These are phyloP conservation scores for Panellus pusillus DNA, from an alignment of 768 basidiomycete species.

Conservation along the genomic window DNA sequence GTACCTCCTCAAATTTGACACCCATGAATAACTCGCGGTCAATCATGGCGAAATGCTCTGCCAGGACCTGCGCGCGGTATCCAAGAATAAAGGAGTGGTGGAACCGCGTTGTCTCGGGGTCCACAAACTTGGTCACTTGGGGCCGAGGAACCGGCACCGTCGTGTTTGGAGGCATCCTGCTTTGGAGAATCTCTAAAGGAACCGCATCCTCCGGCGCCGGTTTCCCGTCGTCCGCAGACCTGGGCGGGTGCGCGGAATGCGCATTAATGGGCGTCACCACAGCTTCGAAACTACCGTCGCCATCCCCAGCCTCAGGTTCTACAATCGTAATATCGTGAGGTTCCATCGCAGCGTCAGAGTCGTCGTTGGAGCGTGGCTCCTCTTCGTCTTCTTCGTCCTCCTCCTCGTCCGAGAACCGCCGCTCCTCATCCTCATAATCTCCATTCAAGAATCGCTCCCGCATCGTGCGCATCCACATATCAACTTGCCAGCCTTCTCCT, in stretches of 20 bases:
- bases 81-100: slow-evolving; percentile 76
- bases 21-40: slow-evolving; percentile 85
- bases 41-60: slow-evolving; percentile 83
- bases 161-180: slow-evolving; percentile 40
- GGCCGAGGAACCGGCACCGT: slow-evolving; percentile 28
- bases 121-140: slow-evolving; percentile 36
- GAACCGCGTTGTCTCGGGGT: slow-evolving; percentile 37
- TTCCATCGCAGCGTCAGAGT: slow-evolving; percentile 6
- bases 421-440: slow-evolving; percentile 61
- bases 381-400: slow-evolving; percentile 39
- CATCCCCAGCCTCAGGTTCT: slow-evolving; percentile 21
- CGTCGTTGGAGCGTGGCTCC: slow-evolving; percentile 8
- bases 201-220: slow-evolving; percentile 61
- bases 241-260: slow-evolving; percentile 33
- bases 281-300: slow-evolving; percentile 23
- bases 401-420: slow-evolving; percentile 53
- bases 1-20: slow-evolving; percentile 84
- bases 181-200: slow-evolving; percentile 65
- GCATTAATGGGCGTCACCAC: slow-evolving; percentile 36
- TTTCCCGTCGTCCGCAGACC: slow-evolving; percentile 41
- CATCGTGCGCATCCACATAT: slow-evolving; percentile 78
- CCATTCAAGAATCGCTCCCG: slow-evolving; percentile 64
- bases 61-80: slow-evolving; percentile 60
- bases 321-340: slow-evolving; percentile 14
- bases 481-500: slow-evolving; percentile 72